Evolutionary conservation across 1,139 yeast genomes (phyloP).

Genomic region (Candida sanyaensis): DNA sequence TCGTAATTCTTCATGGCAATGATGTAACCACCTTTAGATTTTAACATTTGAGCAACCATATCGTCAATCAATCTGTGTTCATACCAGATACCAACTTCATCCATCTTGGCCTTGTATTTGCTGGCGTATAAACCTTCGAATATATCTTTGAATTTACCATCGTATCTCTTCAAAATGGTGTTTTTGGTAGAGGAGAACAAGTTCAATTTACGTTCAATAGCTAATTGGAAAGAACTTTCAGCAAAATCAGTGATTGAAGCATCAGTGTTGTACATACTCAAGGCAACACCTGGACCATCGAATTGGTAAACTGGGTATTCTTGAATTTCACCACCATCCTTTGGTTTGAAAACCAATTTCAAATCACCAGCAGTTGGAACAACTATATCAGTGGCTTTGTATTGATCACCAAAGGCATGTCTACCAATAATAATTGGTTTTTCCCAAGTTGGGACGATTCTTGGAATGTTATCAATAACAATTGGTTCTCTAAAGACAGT

Average conservation of each 20-base stretch:
- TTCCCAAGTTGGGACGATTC: conserved; percentile 92
- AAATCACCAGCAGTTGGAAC: conserved; percentile 79
- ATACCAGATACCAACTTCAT: conserved; percentile 81
- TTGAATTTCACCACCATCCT: conserved; percentile 59
- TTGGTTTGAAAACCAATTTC: conserved; percentile 77
- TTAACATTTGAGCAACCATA: conserved; percentile 98
- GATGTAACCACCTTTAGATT: conserved; percentile 91
- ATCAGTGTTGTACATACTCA: conserved; percentile 95
- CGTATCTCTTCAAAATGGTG: conserved; percentile 90
- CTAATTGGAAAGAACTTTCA: conserved; percentile 86
- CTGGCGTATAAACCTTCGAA: conserved; percentile 79
- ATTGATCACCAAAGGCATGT: conserved; percentile 97
- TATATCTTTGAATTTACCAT: conserved; percentile 92
- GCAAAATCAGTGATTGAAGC: conserved; percentile 90
- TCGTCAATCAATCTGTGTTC: conserved; percentile 97
- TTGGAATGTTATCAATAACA: conserved; percentile 84
- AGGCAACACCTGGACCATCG: conserved; percentile 79
- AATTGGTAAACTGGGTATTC: conserved; percentile 70
- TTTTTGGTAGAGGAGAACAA: conserved; percentile 88
- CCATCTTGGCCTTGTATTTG: conserved; percentile 71
- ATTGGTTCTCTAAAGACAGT: conserved; percentile 97
- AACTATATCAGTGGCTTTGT: conserved; percentile 86
- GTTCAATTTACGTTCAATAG: conserved; percentile 74
- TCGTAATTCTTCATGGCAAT: conserved; percentile 97
- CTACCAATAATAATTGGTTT: conserved; percentile 95